A percentile compares a stretch with the other conserved stretches of the same genome.
Evolutionary conservation across 2,329 filamentous ascomycete genomes (phyloP).

Genomic region (Scytalidium sp.): DNA sequence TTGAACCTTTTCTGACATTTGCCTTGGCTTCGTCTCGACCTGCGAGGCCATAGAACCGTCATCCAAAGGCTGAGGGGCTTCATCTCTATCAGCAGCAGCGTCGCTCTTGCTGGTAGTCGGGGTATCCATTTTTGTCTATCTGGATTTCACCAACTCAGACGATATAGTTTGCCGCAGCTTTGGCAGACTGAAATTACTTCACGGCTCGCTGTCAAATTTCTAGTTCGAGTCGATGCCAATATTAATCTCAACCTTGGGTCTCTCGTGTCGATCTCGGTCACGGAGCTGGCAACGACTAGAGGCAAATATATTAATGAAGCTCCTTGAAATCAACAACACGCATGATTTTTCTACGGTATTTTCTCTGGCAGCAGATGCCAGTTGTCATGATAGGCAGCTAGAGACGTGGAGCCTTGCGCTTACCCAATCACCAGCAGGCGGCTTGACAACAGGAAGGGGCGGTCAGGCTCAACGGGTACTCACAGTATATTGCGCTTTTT

Average conservation of each 20-base stretch:
- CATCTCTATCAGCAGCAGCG: slow-evolving; percentile 19
- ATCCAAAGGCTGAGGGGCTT: slow-evolving; percentile 10
- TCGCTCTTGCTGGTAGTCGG: slow-evolving; percentile 23
- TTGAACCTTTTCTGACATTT: slow-evolving; percentile 13
- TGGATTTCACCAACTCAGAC: background rate
- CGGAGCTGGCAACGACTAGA: background rate
- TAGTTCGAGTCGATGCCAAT: background rate
- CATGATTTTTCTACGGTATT: background rate
- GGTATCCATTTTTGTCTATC: slow-evolving; percentile 19
- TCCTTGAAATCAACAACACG: background rate
- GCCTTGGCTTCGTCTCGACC: slow-evolving; percentile 20
- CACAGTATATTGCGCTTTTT: slow-evolving; percentile 6
- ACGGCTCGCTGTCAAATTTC: background rate
- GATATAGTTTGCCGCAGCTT: background rate
- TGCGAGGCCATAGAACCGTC: slow-evolving; percentile 15
- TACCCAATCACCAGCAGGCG: slow-evolving; percentile 6
- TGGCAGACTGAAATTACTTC: background rate
- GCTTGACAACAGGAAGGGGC: slow-evolving; percentile 1
- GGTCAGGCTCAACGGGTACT: slow-evolving; percentile 13
- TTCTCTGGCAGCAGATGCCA: slow-evolving; percentile 2
- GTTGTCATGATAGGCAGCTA: slow-evolving; percentile 8
- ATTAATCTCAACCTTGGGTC: background rate
- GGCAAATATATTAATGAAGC: background rate
- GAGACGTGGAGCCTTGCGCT: background rate
- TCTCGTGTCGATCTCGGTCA: background rate